Evolutionary conservation across 2,329 filamentous ascomycete genomes (phyloP), one percentile per base, ranked within the genome.

Genomic region (Sclerotinia borealis): DNA sequence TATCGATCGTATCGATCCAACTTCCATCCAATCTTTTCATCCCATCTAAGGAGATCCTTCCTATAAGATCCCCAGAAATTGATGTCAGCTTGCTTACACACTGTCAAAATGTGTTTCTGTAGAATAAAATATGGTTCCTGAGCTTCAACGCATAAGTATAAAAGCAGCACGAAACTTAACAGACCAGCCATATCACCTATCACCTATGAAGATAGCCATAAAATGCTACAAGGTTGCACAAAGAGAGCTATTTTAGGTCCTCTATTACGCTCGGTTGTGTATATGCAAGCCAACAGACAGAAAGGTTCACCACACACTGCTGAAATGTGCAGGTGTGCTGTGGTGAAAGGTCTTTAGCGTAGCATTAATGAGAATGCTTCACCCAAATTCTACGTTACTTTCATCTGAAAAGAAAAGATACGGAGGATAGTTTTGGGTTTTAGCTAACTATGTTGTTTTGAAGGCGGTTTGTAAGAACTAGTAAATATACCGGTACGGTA

Each of bases 231-330:
- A 36, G 50, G 59, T 47, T 62, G 59, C 39, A 62, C 59, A 48
- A 31, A 17, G n/a, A 58, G 19, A 47, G 59, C 50, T 62, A 62
- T 62, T 62, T 61, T 55, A 13, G 39, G 37, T 55, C 59, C 59
- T 45, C 50, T 37, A 37, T 47, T 49, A 56, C 47, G 29, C 59
- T 37, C 27, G 37, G 36, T 19, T 31, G n/a, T 61, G 59, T 49
- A 61, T 62, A 62, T 62, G 59, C 59, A 56, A 62, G 59, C 59
- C 59, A 61, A 34, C 58, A 61, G 58, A 52, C 59, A 39, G 39
- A 45, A 60, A 61, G 22, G 45, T 50, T 47, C n/a, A 31, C 39
- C 56, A 58, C 37, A 56, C 59, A 19, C 13, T 55, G 59, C 59
- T 62, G 59, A 62, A 58, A 45, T 62, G 31, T 62, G 50, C 50